Evolutionary conservation across 2,329 filamentous ascomycete genomes (phyloP).

Genomic region (Metarhizium album): DNA sequence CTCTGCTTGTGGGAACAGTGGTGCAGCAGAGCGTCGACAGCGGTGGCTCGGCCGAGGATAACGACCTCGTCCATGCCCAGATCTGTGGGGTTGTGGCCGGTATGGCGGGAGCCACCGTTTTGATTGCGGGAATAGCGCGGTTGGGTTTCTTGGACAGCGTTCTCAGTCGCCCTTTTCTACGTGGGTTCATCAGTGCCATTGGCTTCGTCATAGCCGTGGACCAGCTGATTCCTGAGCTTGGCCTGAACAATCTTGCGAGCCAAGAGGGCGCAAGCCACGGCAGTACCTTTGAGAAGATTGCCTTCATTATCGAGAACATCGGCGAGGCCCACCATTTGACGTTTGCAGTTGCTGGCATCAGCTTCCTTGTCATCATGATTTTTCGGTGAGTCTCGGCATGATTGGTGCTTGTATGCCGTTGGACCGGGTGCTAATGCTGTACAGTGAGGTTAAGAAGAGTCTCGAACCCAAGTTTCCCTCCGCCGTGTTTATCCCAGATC

Average conservation of each 20-base stretch:
- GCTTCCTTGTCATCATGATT: slow-evolving; percentile 85
- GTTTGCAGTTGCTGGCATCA: slow-evolving; percentile 61
- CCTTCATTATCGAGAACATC: slow-evolving; percentile 63
- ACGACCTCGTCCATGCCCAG: slow-evolving; percentile 58
- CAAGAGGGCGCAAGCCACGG: slow-evolving; percentile 62
- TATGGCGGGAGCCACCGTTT: slow-evolving; percentile 76
- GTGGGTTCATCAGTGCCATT: slow-evolving; percentile 95
- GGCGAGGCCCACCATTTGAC: slow-evolving; percentile 63
- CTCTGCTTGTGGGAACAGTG: slow-evolving; percentile 78
- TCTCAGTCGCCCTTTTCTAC: slow-evolving; percentile 79
- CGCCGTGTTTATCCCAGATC: slow-evolving; percentile 84
- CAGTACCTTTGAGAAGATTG: slow-evolving; percentile 75
- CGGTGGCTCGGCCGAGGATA: slow-evolving; percentile 54
- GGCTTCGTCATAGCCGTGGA: slow-evolving; percentile 94
- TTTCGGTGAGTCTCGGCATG: slow-evolving; percentile 49
- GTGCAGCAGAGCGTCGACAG: slow-evolving; percentile 66
- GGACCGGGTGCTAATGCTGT: neutral
- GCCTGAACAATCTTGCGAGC: slow-evolving; percentile 57
- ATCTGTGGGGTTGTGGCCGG: slow-evolving; percentile 83
- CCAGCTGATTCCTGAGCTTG: slow-evolving; percentile 84
- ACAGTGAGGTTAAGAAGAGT: slow-evolving; percentile 67
- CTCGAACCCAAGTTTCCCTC: slow-evolving; percentile 69
- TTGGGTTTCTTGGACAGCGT: slow-evolving; percentile 93
- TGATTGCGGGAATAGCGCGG: slow-evolving; percentile 75
- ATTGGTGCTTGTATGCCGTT: slow-evolving; percentile 5